Conservation (phyloP, 257 asterid species). For the Leonotis leonurus region DNA sequence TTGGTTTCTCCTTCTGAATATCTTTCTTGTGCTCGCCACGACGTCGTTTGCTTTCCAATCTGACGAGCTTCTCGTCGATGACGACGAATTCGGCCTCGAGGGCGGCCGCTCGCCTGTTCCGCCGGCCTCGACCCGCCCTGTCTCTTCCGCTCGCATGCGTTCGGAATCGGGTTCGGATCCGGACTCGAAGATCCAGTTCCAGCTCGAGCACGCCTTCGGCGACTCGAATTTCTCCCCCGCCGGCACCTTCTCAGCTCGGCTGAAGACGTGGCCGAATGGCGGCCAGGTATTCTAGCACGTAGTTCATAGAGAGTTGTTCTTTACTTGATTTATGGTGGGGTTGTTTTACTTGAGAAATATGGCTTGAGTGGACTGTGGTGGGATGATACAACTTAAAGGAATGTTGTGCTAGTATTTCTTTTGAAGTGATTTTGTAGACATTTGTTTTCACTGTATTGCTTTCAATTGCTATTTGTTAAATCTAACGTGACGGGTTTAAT, state of each 20-base stretch:
- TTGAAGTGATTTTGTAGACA: neutral
- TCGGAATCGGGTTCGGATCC: constrained; percentile 49
- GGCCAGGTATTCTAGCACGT: constrained; percentile 49
- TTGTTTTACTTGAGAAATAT: neutral
- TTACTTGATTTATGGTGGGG: neutral
- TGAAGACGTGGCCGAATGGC: constrained; percentile 69
- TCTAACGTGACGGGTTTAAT: neutral
- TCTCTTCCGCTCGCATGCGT: constrained; percentile 35
- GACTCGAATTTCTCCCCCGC: constrained; percentile 79
- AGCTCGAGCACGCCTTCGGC: constrained; percentile 87
- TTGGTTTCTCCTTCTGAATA: constrained; percentile 15
- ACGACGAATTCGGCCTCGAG: constrained; percentile 84
- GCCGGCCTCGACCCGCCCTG: constrained; percentile 22
- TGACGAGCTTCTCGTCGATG: constrained; percentile 79
- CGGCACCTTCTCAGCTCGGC: constrained; percentile 87
- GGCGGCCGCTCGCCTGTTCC: constrained; percentile 49
- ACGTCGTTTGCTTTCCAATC: constrained; percentile 61
- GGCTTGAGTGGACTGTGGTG: neutral
- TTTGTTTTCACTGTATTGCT: neutral
- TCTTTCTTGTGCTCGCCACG: constrained; percentile 20
- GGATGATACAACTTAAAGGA: neutral
- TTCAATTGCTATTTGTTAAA: neutral
- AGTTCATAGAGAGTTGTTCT: neutral
- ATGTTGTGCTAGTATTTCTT: neutral
- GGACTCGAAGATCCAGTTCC: constrained; percentile 76